Percentiles rank a stretch among this genome's conserved stretches.
Conservation (phyloP, 257 asterid genomes). For the Verbena officinalis region DNA sequence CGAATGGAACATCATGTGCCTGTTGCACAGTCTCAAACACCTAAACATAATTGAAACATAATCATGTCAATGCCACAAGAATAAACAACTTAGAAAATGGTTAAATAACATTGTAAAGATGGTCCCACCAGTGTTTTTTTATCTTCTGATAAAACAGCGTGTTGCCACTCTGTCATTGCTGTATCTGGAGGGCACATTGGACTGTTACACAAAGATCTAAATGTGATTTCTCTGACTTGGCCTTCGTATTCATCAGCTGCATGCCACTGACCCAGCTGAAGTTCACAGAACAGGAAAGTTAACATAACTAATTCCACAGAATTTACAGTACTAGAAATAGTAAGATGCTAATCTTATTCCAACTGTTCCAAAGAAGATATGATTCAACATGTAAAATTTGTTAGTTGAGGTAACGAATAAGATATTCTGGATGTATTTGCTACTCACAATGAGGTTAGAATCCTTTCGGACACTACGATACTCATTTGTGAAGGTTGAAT, state of each 20-base stretch:
- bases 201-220: constrained; percentile 88
- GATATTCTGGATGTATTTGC: constrained; percentile 1
- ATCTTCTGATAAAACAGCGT: constrained; percentile 69
- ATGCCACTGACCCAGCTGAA: constrained; percentile 95
- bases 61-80: constrained; percentile 16
- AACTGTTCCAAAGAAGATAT: neutral
- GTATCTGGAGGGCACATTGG: constrained; percentile 99
- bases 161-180: constrained; percentile 98
- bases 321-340: neutral
- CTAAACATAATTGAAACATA: constrained; percentile 38
- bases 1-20: constrained; percentile 99
- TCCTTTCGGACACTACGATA: constrained; percentile 75
- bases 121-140: constrained; percentile 66
- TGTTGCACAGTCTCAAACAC: constrained; percentile 98
- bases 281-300: constrained; percentile 26
- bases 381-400: constrained; percentile 11
- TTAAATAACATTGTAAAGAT: constrained; percentile 8
- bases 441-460: constrained; percentile 72
- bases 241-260: constrained; percentile 92
- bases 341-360: neutral
- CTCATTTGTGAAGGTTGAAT: constrained; percentile 72
- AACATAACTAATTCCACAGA: constrained; percentile 23
- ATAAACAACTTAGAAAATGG: constrained; percentile 1
- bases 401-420: constrained; percentile 14
- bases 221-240: constrained; percentile 90